phyloP scores from a whole-genome alignment of 2,329 filamentous ascomycete species.

The Arthrobotrys musiformis region DNA sequence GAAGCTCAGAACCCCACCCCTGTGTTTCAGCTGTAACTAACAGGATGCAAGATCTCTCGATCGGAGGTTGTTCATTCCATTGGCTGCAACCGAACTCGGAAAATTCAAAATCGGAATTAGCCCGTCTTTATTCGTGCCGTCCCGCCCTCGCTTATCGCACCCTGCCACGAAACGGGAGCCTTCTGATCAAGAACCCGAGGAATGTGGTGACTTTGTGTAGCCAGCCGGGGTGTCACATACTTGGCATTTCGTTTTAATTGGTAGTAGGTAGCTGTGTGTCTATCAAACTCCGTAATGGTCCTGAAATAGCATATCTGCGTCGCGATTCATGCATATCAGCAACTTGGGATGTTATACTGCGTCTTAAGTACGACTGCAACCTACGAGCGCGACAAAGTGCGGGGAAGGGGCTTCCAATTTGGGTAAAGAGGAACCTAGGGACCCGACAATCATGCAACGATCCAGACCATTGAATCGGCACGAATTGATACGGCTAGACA shows the following conservation, averaged over 20 bases:
- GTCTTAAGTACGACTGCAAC: background rate
- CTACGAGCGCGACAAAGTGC: background rate
- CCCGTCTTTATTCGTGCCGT: slow-evolving; percentile 8
- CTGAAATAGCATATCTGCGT: background rate
- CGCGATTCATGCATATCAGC: background rate
- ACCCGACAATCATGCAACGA: background rate
- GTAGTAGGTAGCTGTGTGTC: background rate
- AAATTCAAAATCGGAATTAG: background rate
- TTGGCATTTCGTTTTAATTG: background rate
- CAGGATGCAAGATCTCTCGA: slow-evolving; percentile 4
- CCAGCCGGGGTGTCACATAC: background rate
- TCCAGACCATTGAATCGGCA: background rate
- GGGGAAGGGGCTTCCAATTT: background rate
- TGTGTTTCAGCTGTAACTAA: background rate
- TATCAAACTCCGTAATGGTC: background rate
- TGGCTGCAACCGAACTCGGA: slow-evolving; percentile 14
- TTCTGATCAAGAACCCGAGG: slow-evolving; percentile 1
- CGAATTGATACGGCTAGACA: background rate
- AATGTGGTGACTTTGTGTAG: slow-evolving; percentile 14
- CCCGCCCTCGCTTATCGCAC: slow-evolving; percentile 23
- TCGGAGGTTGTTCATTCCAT: slow-evolving; percentile 10
- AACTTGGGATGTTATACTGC: background rate
- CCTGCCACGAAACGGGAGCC: background rate
- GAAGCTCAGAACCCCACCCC: background rate
- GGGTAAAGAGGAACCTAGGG: background rate